Conservation (phyloP, 2,329 filamentous ascomycete genomes). For the Rutstroemia sp. region DNA sequence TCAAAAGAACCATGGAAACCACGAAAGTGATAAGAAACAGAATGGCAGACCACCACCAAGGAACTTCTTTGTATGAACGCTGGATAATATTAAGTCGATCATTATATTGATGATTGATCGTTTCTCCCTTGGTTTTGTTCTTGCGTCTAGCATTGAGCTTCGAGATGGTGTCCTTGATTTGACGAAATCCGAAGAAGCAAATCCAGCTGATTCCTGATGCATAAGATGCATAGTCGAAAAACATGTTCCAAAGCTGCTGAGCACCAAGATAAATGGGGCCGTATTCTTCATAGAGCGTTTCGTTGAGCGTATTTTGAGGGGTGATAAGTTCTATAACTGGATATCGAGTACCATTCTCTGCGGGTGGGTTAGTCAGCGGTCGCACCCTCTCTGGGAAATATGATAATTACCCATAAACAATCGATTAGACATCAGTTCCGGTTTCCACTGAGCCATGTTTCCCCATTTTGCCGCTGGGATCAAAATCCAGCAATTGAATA, state of each 20-base stretch:
- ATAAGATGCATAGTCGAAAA: constrained; percentile 54
- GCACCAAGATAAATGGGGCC: constrained; percentile 51
- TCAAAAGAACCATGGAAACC: constrained; percentile 44
- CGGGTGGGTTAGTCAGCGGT: not conserved
- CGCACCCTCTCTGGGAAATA: not conserved
- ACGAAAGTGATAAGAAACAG: constrained; percentile 44
- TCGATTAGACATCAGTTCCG: constrained; percentile 51
- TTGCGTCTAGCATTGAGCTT: constrained; percentile 36
- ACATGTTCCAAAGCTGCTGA: constrained; percentile 50
- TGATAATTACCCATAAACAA: constrained; percentile 39
- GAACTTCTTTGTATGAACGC: constrained; percentile 50
- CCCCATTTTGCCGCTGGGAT: constrained; percentile 53
- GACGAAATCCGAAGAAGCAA: constrained; percentile 44
- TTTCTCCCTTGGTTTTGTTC: constrained; percentile 26
- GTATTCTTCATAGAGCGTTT: constrained; percentile 39
- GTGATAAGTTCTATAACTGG: constrained; percentile 31
- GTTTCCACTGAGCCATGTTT: constrained; percentile 42
- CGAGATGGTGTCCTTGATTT: constrained; percentile 38
- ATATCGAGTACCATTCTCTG: constrained; percentile 30
- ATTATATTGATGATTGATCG: constrained; percentile 46
- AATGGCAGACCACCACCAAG: constrained; percentile 48
- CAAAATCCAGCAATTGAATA: constrained; percentile 49
- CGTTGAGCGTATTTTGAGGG: constrained; percentile 26
- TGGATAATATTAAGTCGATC: constrained; percentile 54
- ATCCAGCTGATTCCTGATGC: constrained; percentile 53